Evolutionary conservation across 148 eudicot genomes (phyloP).

Genomic region (Cornus florida): DNA sequence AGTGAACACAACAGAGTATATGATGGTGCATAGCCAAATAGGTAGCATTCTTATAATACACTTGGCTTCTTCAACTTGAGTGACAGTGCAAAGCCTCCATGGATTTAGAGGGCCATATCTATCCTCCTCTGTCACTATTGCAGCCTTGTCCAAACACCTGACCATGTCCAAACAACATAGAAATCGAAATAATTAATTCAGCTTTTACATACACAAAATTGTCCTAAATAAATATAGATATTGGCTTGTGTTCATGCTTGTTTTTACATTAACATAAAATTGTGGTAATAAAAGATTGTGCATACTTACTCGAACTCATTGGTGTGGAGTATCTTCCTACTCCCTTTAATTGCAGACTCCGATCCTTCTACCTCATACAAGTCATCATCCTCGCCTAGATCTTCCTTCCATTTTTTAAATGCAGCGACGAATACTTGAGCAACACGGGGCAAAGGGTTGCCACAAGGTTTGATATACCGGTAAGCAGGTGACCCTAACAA

Average conservation of each 20-base stretch:
- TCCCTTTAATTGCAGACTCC: conserved; percentile 85
- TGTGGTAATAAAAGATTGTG: neutral
- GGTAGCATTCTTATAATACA: conserved; percentile 77
- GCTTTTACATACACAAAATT: too few species aligned
- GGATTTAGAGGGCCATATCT: conserved; percentile 34
- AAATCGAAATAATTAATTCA: too few species aligned
- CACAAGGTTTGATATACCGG: conserved; percentile 60
- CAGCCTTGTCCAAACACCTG: conserved; percentile 89
- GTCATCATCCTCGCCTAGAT: conserved; percentile 22
- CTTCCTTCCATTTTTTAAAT: conserved; percentile 41
- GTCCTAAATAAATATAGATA: too few species aligned
- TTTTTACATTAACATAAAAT: too few species aligned
- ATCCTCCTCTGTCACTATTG: conserved; percentile 50
- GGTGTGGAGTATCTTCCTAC: conserved; percentile 72
- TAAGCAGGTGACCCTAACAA: conserved; percentile 52
- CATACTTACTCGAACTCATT: conserved; percentile 42
- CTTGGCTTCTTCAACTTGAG: conserved; percentile 94
- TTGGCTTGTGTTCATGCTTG: too few species aligned
- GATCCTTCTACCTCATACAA: conserved; percentile 68
- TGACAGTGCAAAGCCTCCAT: conserved; percentile 82
- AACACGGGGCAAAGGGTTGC: conserved; percentile 85
- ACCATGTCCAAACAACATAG: neutral
- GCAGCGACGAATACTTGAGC: conserved; percentile 83
- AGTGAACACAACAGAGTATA: conserved; percentile 87
- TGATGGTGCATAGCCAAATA: conserved; percentile 89